Base-by-base conservation (phyloP, 805 yeast genomes). In the Priceomyces carsonii region DNA sequence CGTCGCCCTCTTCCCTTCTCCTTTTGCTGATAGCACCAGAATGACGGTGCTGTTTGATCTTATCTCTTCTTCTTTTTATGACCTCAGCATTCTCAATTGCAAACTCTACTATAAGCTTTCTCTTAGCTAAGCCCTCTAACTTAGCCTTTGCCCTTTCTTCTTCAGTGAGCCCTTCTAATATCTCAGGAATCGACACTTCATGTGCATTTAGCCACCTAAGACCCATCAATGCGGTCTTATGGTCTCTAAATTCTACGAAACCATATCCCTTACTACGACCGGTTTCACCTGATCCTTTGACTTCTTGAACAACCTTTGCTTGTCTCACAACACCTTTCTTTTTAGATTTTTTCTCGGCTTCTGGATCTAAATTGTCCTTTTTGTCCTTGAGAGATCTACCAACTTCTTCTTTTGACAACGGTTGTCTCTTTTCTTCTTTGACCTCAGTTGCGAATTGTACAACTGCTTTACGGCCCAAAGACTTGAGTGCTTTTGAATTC, bases 251-350 rank as follows among this genome's bases (percentile, higher is more conserved):
- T 63, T 93, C 98, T 29, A 93, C 63, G 72, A 93, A 91, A 44
- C 99, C 99, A 53, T 91, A 93, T 42, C 99, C 99, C 70, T 97
- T 82, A 54, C 93, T 82, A 61, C 99, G 77, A 38, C 99, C 99
- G 18, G 73, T 63, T 17, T 82, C 83, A 14, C 95, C 95, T 6
- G 91, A 71, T 6, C 89, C 95, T 58, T 90, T 91, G 28, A 87
- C 85, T 64, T 93, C 99, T 73, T 79, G 85, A 43, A 93, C 85
- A 45, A 93, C 82, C 67, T 93, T 93, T 17, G 97, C 85, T 63
- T 93, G 98, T 60, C 78, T 82, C 3, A 93, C 95, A 25, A 93
- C 87, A 66, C 99, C 99, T 29, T 76, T 78, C 50, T 88, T 83
- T 55, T 85, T 87, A 36, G 79, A 76, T 43, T 71, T 80, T 49